Evolutionary conservation across 768 basidiomycete species (phyloP), one percentile per base, ranked within the genome.

Genomic region (Serendipita sp.): DNA sequence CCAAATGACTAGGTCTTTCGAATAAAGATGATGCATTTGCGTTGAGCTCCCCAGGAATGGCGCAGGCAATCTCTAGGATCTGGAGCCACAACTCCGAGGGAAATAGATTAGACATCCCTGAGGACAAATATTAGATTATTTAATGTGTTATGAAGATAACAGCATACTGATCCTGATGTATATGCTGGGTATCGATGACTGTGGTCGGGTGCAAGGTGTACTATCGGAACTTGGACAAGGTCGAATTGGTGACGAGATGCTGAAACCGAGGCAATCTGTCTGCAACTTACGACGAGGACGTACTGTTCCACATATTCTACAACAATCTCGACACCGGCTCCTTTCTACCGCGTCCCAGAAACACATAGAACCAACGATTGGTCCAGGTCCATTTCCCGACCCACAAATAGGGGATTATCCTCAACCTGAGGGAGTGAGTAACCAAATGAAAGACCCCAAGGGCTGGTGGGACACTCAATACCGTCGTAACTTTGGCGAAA

Each of bases 401-500:
- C 85, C 87, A 1, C 85, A 89, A 67, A 74, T 88, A 18, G 78
- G 78, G 64, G 86, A 82, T 69, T 90, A 92, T 69, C 89, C 89
- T 7, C 78, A 84, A 66, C 78, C 89, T 3, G 87, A 88, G 44
- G 78, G 77, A 72, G 76, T 83, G 47, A 87, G 85, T 8, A 78
- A 80, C 69, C 88, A 90, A 70, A 76, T 78, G 7, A 79, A 85
- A 10, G 76, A 81, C 23, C 76, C 89, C 0, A 76, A 74, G 60
- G 86, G 86, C 48, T 92, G 89, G 89, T 80, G 85, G 71, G 90
- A 92, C 72, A 72, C 73, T 41, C 82, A 88, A 70, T 80, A 86
- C 78, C 79, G 90, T 67, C 81, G 89, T 64, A 90, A 92, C 72
- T 85, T 85, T 75, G 88, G 86, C 60, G 89, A 92, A 67, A 77